A percentile compares a stretch with the other conserved stretches of the same genome.
Evolutionary conservation across 2,329 filamentous ascomycete genomes (phyloP).

Genomic region (Juglanconis oblonga): DNA sequence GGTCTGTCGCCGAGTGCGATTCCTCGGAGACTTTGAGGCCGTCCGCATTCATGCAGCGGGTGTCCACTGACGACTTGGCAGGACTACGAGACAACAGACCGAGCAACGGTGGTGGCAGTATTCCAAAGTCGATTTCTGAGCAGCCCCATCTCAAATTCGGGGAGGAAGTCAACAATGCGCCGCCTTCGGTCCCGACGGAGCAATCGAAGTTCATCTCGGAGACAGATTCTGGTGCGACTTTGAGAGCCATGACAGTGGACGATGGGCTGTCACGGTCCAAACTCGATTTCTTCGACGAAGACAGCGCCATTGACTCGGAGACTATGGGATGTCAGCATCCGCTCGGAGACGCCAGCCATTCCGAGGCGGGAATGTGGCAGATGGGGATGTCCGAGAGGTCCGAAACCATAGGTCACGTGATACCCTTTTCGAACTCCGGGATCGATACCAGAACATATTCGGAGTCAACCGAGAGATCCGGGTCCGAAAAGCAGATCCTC

Average conservation of each 20-base stretch:
- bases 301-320: not conserved
- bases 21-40: not conserved
- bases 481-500: not conserved
- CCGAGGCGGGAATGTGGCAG: not conserved
- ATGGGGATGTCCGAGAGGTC: not conserved
- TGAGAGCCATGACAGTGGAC: not conserved
- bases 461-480: not conserved
- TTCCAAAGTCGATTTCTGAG: not conserved
- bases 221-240: not conserved
- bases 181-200: not conserved
- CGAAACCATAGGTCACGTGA: not conserved
- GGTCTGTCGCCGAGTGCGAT: not conserved
- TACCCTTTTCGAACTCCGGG: not conserved
- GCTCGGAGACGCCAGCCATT: not conserved
- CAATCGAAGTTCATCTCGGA: not conserved
- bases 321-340: not conserved
- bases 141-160: not conserved
- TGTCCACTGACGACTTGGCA: not conserved
- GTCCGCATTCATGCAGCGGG: not conserved
- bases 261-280: conserved; percentile 8
- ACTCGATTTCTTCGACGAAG: conserved; percentile 5
- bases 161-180: not conserved
- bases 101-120: not conserved
- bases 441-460: not conserved
- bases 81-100: not conserved